Percentiles rank a stretch among this genome's conserved stretches.
These are phyloP conservation scores for Solanum gandarillasii DNA, from an alignment of 257 asterid genomes.

Conservation along the genomic window DNA sequence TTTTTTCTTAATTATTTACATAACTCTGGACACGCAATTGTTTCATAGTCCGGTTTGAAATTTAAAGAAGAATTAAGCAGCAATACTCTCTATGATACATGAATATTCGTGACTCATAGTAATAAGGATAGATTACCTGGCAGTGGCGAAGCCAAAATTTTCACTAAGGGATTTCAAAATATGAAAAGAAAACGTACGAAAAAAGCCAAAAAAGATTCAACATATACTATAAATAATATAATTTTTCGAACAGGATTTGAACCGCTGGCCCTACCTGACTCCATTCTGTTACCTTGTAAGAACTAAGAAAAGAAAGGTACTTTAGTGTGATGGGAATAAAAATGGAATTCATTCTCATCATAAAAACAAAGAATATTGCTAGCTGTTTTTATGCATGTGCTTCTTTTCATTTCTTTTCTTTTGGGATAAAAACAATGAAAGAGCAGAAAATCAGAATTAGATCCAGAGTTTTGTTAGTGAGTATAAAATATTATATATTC, in stretches of 20 bases:
- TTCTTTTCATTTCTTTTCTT: not conserved
- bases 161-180: too few species aligned
- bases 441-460: not conserved
- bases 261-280: not conserved
- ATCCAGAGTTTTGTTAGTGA: not conserved
- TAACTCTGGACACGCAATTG: not conserved
- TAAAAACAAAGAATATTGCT: not conserved
- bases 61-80: not conserved
- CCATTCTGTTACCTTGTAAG: not conserved
- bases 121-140: not conserved
- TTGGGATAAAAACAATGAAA: not conserved
- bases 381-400: not conserved
- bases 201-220: too few species aligned
- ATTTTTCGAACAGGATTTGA: too few species aligned
- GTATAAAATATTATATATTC: not conserved
- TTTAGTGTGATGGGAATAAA: not conserved
- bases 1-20: not conserved
- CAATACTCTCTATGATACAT: not conserved
- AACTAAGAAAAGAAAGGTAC: not conserved
- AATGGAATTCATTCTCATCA: not conserved
- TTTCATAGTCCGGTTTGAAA: not conserved
- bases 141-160: not conserved
- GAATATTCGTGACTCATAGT: not conserved
- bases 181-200: too few species aligned
- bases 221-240: too few species aligned